Percentiles rank a stretch among this genome's conserved stretches.
These are phyloP conservation scores for Bimuria novae-zelandiae DNA, from an alignment of 2,329 filamentous ascomycete genomes.

Conservation along the genomic window DNA sequence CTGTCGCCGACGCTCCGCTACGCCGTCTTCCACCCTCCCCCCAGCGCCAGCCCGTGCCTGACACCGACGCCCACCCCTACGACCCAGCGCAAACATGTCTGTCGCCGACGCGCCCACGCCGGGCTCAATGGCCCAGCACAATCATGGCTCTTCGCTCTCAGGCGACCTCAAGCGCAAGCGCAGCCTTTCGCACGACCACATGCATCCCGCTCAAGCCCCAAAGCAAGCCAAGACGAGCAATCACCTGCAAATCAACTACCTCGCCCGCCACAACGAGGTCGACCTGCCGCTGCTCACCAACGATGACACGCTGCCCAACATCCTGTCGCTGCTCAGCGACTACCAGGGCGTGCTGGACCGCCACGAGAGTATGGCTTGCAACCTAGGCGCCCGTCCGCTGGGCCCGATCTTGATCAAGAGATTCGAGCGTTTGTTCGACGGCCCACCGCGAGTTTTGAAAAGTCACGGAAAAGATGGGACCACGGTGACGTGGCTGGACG, in stretches of 20 bases:
- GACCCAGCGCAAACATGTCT: slow-evolving; percentile 30
- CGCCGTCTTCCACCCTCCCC: slow-evolving; percentile 24
- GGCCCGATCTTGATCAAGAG: slow-evolving; percentile 83
- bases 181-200: slow-evolving; percentile 46
- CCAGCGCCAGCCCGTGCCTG: slow-evolving; percentile 7
- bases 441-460: slow-evolving; percentile 70
- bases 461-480: slow-evolving; percentile 64
- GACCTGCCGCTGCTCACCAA: slow-evolving; percentile 66
- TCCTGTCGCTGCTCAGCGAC: slow-evolving; percentile 73
- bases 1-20: slow-evolving; percentile 20
- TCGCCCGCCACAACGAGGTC: slow-evolving; percentile 65
- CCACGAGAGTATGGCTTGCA: slow-evolving; percentile 84
- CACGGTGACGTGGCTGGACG: slow-evolving; percentile 79
- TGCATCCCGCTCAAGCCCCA: slow-evolving; percentile 43
- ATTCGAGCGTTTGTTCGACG: slow-evolving; percentile 85
- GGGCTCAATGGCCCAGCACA: slow-evolving; percentile 27
- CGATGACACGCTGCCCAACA: slow-evolving; percentile 73
- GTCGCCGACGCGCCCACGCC: slow-evolving; percentile 26
- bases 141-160: slow-evolving; percentile 26
- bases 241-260: slow-evolving; percentile 70
- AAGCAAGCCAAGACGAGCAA: slow-evolving; percentile 62
- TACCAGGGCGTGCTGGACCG: slow-evolving; percentile 86
- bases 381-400: slow-evolving; percentile 80
- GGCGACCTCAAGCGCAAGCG: slow-evolving; percentile 54
- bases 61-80: slow-evolving; percentile 22